A percentile compares a stretch with the other conserved stretches of the same genome.
phyloP scores from a whole-genome alignment of 106 monocot species.

The Dendrobium catenatum region DNA sequence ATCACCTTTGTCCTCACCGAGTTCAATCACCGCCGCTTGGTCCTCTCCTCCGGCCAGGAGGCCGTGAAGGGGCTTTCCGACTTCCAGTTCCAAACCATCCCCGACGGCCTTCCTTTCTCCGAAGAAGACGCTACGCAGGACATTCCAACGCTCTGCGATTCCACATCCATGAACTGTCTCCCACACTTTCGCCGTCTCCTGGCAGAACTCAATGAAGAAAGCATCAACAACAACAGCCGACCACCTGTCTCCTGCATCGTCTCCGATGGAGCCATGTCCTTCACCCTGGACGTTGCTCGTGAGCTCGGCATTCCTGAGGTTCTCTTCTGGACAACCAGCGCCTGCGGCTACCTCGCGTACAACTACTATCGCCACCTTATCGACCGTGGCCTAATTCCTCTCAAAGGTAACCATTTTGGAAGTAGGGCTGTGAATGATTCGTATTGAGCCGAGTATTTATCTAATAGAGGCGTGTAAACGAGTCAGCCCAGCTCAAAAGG shows the following conservation, averaged over 20 bases:
- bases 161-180: neutral
- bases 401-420: neutral
- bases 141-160: neutral
- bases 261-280: constrained; percentile 10
- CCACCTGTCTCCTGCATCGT: constrained; percentile 13
- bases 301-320: constrained; percentile 18
- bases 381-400: constrained; percentile 4
- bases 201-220: neutral
- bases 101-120: constrained; percentile 10
- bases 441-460: no score
- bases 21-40: neutral
- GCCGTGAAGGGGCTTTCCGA: neutral
- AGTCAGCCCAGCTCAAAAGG: no score
- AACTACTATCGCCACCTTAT: neutral
- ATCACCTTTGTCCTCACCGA: constrained; percentile 3
- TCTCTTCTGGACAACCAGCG: constrained; percentile 14
- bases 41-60: neutral
- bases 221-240: neutral
- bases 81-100: constrained; percentile 15
- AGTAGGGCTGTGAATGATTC: no score
- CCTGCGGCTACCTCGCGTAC: constrained; percentile 11
- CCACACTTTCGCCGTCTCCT: neutral
- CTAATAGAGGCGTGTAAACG: no score
- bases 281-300: constrained; percentile 12
- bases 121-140: constrained; percentile 4